phyloP scores from a whole-genome alignment of 768 basidiomycete genomes.

The Suillus variegatus region DNA sequence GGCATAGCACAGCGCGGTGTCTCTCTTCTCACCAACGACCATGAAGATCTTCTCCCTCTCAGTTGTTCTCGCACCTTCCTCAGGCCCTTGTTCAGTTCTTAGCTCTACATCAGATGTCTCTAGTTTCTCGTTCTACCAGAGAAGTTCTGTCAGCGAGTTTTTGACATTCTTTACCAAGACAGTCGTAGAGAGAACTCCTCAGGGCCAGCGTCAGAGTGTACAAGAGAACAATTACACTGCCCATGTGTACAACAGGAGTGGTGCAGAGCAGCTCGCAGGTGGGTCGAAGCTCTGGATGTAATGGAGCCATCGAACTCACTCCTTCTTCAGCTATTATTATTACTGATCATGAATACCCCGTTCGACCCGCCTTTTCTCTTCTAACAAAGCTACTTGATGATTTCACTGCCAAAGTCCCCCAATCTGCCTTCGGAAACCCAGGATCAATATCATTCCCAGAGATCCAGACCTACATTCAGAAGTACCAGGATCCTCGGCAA shows the following conservation, averaged over 20 bases:
- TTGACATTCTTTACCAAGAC: constrained; percentile 94
- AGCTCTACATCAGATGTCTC: constrained; percentile 77
- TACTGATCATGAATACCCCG: constrained; percentile 95
- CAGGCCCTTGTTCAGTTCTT: constrained; percentile 64
- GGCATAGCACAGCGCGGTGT: not conserved
- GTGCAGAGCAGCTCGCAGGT: constrained; percentile 87
- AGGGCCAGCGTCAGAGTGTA: constrained; percentile 90
- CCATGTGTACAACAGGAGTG: constrained; percentile 90
- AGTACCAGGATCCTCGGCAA: constrained; percentile 96
- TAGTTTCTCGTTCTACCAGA: constrained; percentile 93
- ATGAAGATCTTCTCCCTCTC: constrained; percentile 92
- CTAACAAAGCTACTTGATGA: constrained; percentile 93
- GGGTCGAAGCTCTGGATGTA: constrained; percentile 22
- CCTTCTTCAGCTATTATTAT: constrained; percentile 75
- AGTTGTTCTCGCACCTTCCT: constrained; percentile 66
- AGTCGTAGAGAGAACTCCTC: constrained; percentile 82
- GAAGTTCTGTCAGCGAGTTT: constrained; percentile 86
- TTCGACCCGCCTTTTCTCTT: constrained; percentile 94
- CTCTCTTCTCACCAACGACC: constrained; percentile 19
- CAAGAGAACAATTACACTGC: constrained; percentile 93
- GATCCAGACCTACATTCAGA: constrained; percentile 74
- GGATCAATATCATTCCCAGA: constrained; percentile 75
- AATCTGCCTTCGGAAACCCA: constrained; percentile 65
- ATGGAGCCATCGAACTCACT: constrained; percentile 4
- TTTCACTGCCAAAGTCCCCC: constrained; percentile 78